These are phyloP conservation scores for Alliaria petiolata DNA, from an alignment of 345 rosid species.

Conservation along the genomic window DNA sequence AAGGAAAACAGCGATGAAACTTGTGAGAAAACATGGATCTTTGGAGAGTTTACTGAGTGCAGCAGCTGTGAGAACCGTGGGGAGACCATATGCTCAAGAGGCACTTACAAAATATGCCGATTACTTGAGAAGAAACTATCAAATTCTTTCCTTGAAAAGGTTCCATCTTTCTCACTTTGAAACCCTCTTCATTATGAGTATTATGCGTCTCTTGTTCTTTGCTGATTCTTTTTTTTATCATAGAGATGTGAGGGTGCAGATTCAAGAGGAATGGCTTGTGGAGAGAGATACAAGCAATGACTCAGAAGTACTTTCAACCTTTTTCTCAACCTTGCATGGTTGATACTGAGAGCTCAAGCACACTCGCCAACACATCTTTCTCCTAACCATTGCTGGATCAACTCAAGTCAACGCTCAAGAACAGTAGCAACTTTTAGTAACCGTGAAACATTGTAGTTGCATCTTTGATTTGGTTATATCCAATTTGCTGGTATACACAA, in stretches of 20 bases:
- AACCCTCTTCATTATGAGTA: background rate
- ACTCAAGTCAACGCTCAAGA: background rate
- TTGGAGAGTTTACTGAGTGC: slow-evolving; percentile 74
- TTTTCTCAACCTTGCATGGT: slow-evolving; percentile 30
- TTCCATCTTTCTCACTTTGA: slow-evolving; percentile 18
- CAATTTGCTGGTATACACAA: too few species aligned
- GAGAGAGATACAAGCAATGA: slow-evolving; percentile 63
- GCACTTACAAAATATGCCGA: slow-evolving; percentile 79
- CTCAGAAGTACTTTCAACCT: slow-evolving; percentile 46
- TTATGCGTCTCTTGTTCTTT: background rate
- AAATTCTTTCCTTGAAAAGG: slow-evolving; percentile 84
- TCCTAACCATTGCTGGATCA: background rate
- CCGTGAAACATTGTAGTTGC: too few species aligned
- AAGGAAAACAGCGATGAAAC: slow-evolving; percentile 77
- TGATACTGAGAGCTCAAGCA: slow-evolving; percentile 28
- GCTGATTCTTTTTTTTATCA: background rate
- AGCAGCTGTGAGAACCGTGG: slow-evolving; percentile 85
- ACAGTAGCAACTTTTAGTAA: background rate
- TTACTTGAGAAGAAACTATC: slow-evolving; percentile 79
- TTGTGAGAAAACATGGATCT: slow-evolving; percentile 79
- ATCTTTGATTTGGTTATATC: too few species aligned
- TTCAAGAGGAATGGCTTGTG: slow-evolving; percentile 74
- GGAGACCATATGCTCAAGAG: slow-evolving; percentile 75
- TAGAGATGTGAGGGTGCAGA: slow-evolving; percentile 72
- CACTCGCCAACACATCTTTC: slow-evolving; percentile 1